phyloP scores from a whole-genome alignment of 2,329 filamentous ascomycete genomes.

The Fusarium liriodendri region DNA sequence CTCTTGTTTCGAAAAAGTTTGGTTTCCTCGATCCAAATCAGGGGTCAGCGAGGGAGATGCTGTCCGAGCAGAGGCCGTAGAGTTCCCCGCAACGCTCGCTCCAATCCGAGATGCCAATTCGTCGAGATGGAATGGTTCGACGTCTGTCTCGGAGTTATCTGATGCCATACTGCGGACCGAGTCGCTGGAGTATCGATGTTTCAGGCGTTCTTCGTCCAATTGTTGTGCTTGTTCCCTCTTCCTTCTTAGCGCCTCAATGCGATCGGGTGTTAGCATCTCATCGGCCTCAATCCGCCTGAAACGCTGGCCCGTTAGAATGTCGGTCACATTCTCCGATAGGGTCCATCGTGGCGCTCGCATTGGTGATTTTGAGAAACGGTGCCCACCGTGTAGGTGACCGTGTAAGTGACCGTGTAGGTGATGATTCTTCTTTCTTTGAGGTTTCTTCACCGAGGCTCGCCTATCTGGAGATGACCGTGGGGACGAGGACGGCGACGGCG shows the following conservation, averaged over 20 bases:
- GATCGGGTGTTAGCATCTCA: constrained; percentile 67
- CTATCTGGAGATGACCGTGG: constrained; percentile 35
- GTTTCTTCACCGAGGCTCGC: constrained; percentile 53
- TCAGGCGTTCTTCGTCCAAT: constrained; percentile 31
- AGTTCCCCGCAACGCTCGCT: constrained; percentile 44
- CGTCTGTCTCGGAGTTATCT: constrained; percentile 51
- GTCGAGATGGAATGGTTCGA: constrained; percentile 63
- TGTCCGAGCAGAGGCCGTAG: constrained; percentile 12
- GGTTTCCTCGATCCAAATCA: constrained; percentile 39
- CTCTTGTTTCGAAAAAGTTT: constrained; percentile 37
- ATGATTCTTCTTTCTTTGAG: constrained; percentile 53
- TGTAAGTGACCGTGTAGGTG: background rate
- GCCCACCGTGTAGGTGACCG: constrained; percentile 11
- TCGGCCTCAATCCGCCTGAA: constrained; percentile 68
- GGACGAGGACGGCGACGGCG: constrained; percentile 22
- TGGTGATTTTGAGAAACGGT: constrained; percentile 23
- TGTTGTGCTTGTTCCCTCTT: constrained; percentile 43
- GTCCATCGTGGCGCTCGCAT: constrained; percentile 58
- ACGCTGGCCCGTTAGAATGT: constrained; percentile 64
- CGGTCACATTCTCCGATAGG: constrained; percentile 67
- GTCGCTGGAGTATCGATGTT: constrained; percentile 37
- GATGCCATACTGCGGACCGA: constrained; percentile 37
- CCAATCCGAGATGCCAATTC: constrained; percentile 57
- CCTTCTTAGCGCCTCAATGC: constrained; percentile 59
- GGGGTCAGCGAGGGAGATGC: constrained; percentile 13